Conservation (phyloP, 371 early-diverging fungal genomes). For the Mortierella sp. region DNA sequence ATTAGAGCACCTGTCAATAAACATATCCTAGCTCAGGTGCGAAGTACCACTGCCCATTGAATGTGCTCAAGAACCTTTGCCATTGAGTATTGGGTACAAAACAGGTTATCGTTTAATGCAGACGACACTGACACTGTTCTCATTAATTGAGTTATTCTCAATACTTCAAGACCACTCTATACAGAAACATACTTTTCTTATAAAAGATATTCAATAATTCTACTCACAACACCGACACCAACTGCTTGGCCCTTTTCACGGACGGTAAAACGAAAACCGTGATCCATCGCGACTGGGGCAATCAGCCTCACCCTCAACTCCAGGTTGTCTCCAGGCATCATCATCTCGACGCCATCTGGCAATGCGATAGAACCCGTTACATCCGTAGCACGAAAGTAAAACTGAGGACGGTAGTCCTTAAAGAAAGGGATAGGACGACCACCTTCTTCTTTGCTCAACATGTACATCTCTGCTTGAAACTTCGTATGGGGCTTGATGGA, state of each 20-base stretch:
- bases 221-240: conserved; percentile 88
- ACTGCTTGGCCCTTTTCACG: conserved; percentile 99
- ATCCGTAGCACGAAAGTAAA: conserved; percentile 95
- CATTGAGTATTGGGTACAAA: no score
- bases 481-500: conserved; percentile 93
- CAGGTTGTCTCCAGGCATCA: conserved; percentile 99
- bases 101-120: no score
- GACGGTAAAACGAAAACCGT: conserved; percentile 95
- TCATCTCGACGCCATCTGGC: conserved; percentile 91
- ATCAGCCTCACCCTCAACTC: conserved; percentile 85
- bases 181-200: no score
- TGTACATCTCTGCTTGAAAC: conserved; percentile 92
- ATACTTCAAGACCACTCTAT: no score
- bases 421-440: conserved; percentile 98
- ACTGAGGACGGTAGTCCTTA: conserved; percentile 96
- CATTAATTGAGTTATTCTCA: no score
- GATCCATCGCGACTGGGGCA: conserved; percentile 88
- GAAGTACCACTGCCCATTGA: no score
- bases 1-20: no score
- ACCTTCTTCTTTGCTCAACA: conserved; percentile 98
- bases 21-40: no score
- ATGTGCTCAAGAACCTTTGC: no score
- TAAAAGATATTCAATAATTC: conserved; percentile 71
- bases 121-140: no score
- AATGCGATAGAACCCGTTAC: conserved; percentile 92